Evolutionary conservation across 2,329 filamentous ascomycete species (phyloP).

Genomic region (Capronia coronata): DNA sequence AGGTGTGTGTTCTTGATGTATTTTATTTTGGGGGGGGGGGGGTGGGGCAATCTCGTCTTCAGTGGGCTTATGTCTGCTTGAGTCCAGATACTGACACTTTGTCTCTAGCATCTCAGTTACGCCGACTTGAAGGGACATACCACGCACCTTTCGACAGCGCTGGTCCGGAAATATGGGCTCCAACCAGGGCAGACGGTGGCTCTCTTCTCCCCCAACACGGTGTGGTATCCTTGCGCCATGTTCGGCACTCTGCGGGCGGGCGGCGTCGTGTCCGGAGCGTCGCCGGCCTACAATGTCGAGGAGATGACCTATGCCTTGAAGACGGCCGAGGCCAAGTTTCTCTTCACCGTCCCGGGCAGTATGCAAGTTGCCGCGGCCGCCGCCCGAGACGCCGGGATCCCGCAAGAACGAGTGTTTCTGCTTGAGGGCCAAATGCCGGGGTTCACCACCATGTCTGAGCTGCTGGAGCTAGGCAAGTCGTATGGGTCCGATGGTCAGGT

Average conservation of each 20-base stretch:
- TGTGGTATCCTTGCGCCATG: constrained; percentile 62
- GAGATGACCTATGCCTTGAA: constrained; percentile 62
- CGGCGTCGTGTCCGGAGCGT: constrained; percentile 56
- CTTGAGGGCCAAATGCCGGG: constrained; percentile 50
- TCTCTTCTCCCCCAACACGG: constrained; percentile 58
- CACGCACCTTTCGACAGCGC: constrained; percentile 54
- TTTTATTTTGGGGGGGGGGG: too few relatives aligned
- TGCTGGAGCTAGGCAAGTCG: constrained; percentile 32
- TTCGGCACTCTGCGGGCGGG: constrained; percentile 50
- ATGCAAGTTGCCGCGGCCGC: constrained; percentile 51
- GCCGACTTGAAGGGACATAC: constrained; percentile 52
- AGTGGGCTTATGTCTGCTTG: too few relatives aligned
- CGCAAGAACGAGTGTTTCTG: constrained; percentile 49
- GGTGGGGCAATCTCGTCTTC: too few relatives aligned
- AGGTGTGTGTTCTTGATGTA: constrained; percentile 29
- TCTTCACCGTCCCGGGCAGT: constrained; percentile 21
- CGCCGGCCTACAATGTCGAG: constrained; percentile 59
- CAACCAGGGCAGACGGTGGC: constrained; percentile 51
- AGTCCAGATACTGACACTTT: neutral
- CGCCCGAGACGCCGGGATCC: constrained; percentile 50
- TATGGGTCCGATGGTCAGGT: constrained; percentile 42
- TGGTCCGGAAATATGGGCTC: constrained; percentile 52
- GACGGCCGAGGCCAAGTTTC: constrained; percentile 47
- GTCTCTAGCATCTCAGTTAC: constrained; percentile 46
- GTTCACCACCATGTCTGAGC: constrained; percentile 40